phyloP scores from a whole-genome alignment of 2,329 filamentous ascomycete genomes.

The Ophiocordyceps polyrhachis-furcata region DNA sequence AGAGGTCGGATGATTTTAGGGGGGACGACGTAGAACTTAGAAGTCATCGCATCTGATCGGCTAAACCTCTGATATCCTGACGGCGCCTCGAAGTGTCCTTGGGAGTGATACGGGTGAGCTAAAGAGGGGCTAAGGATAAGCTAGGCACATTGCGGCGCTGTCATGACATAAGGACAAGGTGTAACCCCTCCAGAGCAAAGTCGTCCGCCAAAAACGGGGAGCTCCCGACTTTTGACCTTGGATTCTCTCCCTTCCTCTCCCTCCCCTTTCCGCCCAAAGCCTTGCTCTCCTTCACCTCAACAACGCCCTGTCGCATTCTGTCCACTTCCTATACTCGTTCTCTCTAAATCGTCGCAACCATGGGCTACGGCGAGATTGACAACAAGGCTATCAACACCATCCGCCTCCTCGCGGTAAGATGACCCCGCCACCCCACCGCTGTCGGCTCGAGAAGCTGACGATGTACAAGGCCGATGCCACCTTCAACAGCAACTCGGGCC shows the following conservation, averaged over 20 bases:
- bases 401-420: conserved; percentile 79
- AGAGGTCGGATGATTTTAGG: no score
- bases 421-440: conserved; percentile 10
- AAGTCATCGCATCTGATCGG: no score
- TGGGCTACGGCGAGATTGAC: conserved; percentile 81
- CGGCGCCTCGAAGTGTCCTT: not conserved
- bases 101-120: not conserved
- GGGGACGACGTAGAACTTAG: no score
- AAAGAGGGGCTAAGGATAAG: not conserved
- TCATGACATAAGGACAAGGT: not conserved
- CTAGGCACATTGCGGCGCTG: not conserved
- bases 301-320: not conserved
- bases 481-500: conserved; percentile 85
- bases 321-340: conserved; percentile 5
- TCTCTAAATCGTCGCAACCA: conserved; percentile 28
- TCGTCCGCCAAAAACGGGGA: not conserved
- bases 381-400: conserved; percentile 95
- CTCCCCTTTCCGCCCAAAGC: not conserved
- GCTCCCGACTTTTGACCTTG: not conserved
- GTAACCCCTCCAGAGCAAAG: not conserved
- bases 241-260: not conserved
- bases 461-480: conserved; percentile 79
- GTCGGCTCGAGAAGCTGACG: not conserved
- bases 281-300: not conserved
- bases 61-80: not conserved